Conservation (phyloP, 129 eudicot genomes). For the Pseudognaphalium luteoalbum region DNA sequence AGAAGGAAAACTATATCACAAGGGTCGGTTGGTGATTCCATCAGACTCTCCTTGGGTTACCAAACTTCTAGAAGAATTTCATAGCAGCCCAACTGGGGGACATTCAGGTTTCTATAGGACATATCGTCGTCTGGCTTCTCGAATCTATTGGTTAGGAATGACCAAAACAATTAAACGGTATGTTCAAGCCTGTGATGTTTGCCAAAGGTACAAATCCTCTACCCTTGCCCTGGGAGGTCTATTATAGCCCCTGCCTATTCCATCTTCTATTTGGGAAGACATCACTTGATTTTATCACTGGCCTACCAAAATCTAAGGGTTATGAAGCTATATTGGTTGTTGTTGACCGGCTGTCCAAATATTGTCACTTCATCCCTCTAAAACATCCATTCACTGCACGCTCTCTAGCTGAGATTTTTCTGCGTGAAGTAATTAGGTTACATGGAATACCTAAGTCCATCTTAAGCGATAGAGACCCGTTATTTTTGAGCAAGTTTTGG, state of each 20-base stretch:
- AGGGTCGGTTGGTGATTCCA: background rate
- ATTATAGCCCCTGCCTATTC: background rate
- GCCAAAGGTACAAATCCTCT: background rate
- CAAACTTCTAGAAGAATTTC: background rate
- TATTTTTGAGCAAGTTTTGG: background rate
- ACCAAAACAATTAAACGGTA: background rate
- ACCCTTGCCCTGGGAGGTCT: background rate
- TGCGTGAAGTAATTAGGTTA: background rate
- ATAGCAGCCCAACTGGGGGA: background rate
- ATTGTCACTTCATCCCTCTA: background rate
- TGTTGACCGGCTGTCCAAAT: background rate
- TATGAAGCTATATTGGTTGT: background rate
- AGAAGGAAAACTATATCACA: background rate
- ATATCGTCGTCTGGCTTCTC: background rate
- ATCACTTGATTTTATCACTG: background rate
- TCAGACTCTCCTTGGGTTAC: background rate
- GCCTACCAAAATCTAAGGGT: background rate
- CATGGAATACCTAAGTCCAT: background rate
- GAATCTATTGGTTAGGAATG: background rate
- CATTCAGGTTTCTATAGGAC: background rate
- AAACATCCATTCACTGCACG: too few species aligned
- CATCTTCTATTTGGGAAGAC: background rate
- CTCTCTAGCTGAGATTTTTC: background rate
- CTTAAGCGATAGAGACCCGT: background rate
- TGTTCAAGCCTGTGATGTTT: background rate